Evolutionary conservation across 177 flowering plant species (phyloP).

Genomic region (Vitis hybrid): DNA sequence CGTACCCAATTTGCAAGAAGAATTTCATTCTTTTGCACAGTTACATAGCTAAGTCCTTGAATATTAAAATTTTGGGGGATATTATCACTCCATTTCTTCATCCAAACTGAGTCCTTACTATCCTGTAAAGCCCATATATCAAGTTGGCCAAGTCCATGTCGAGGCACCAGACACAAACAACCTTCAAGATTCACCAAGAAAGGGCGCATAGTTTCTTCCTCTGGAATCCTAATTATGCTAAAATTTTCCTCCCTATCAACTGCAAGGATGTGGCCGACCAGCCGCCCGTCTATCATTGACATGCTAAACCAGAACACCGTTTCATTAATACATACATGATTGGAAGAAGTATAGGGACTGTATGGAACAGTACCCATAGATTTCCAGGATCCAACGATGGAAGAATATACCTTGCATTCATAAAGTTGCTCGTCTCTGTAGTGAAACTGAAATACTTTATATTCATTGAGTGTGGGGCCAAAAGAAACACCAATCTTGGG

Average conservation of each 20-base stretch:
- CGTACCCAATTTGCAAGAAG: neutral
- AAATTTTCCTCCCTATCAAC: conserved; percentile 21
- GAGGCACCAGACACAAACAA: no score
- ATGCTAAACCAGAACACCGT: conserved; percentile 16
- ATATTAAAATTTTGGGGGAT: no score
- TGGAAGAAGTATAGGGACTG: conserved; percentile 6
- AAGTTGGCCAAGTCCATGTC: no score
- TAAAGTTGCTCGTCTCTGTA: neutral
- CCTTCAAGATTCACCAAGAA: no score
- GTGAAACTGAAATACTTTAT: conserved; percentile 22
- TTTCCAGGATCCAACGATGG: conserved; percentile 16
- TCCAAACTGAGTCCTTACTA: no score
- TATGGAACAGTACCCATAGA: conserved; percentile 11
- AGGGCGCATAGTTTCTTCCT: neutral
- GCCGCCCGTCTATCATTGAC: neutral
- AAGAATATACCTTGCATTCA: conserved; percentile 16
- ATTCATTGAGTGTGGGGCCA: conserved; percentile 9
- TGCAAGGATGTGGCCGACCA: conserved; percentile 10
- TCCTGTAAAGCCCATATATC: no score
- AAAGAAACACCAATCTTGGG: conserved; percentile 14
- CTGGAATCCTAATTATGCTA: conserved; percentile 7
- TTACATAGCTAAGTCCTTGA: neutral
- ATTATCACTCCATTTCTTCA: no score
- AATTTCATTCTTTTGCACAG: neutral
- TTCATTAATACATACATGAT: conserved; percentile 13